phyloP scores from a whole-genome alignment of 176 grass and related monocot species.

The Avena eriantha region DNA sequence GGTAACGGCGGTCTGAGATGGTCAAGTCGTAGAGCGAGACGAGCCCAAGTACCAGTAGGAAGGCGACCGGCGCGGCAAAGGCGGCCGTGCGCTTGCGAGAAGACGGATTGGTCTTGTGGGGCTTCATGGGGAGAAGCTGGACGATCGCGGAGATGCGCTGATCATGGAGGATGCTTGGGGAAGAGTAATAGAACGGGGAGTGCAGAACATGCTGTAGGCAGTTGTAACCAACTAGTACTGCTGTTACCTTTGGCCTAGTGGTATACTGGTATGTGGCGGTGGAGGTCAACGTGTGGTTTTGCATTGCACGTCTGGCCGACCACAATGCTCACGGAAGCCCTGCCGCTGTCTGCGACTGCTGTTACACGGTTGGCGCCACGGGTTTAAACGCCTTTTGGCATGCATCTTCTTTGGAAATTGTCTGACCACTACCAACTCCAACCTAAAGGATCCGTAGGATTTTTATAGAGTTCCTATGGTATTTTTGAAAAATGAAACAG shows the following conservation, averaged over 20 bases:
- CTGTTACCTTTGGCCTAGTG: not conserved
- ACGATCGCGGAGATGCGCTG: not conserved
- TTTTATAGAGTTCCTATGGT: no score
- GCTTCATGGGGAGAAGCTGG: slow-evolving; percentile 39
- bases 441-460: not conserved
- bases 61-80: slow-evolving; percentile 26
- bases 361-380: slow-evolving; percentile 5
- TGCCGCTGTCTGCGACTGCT: not conserved
- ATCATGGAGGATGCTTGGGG: not conserved
- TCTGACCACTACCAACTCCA: not conserved
- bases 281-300: slow-evolving; percentile 37
- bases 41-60: slow-evolving; percentile 36
- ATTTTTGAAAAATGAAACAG: no score
- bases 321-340: not conserved
- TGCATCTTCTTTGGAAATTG: not conserved
- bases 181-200: not conserved
- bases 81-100: slow-evolving; percentile 17
- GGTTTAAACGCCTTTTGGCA: not conserved
- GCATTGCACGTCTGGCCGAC: slow-evolving; percentile 30
- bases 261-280: slow-evolving; percentile 4
- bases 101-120: not conserved
- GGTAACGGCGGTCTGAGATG: not conserved
- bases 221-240: not conserved
- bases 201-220: not conserved
- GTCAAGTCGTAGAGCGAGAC: slow-evolving; percentile 38